phyloP scores from a whole-genome alignment of 768 basidiomycete genomes.

The Krasilnikovozyma curviuscula region DNA sequence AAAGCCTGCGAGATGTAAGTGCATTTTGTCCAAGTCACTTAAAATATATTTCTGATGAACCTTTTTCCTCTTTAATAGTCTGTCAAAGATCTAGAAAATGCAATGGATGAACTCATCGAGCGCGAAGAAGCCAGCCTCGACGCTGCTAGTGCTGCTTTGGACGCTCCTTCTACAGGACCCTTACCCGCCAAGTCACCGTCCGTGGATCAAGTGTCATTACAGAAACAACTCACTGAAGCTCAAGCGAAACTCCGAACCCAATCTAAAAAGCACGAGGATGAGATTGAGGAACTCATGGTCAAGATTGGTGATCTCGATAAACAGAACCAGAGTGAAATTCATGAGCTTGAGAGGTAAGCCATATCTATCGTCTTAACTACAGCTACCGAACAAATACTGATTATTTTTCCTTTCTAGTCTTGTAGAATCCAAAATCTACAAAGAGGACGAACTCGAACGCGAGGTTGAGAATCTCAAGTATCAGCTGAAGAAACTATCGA shows the following conservation, averaged over 20 bases:
- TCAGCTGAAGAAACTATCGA: too few relatives aligned
- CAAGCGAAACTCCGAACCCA: slow-evolving; percentile 1
- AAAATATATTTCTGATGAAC: not conserved
- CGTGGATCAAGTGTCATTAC: not conserved
- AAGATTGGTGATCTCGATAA: slow-evolving; percentile 19
- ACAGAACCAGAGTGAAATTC: slow-evolving; percentile 6
- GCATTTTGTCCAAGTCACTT: not conserved
- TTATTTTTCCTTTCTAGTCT: slow-evolving; percentile 31
- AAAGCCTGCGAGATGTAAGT: slow-evolving; percentile 52
- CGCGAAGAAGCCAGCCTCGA: slow-evolving; percentile 32
- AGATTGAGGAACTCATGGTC: slow-evolving; percentile 33
- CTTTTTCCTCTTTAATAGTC: slow-evolving; percentile 31
- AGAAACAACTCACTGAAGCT: slow-evolving; percentile 23
- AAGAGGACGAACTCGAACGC: slow-evolving; percentile 65
- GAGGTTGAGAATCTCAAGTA: slow-evolving; percentile 61
- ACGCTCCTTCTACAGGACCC: too few relatives aligned
- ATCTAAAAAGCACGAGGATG: slow-evolving; percentile 8
- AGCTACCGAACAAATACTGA: not conserved
- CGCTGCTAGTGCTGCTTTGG: not conserved
- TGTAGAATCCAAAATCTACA: slow-evolving; percentile 74
- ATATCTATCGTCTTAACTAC: not conserved
- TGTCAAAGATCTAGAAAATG: slow-evolving; percentile 55
- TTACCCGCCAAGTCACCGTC: too few relatives aligned
- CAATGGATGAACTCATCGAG: slow-evolving; percentile 42
- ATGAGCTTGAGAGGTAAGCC: too few relatives aligned